Percentiles rank a stretch among this genome's conserved stretches.
Evolutionary conservation across 139 green algal genomes (phyloP).

Genomic region (Axilococcus clingmanii): DNA sequence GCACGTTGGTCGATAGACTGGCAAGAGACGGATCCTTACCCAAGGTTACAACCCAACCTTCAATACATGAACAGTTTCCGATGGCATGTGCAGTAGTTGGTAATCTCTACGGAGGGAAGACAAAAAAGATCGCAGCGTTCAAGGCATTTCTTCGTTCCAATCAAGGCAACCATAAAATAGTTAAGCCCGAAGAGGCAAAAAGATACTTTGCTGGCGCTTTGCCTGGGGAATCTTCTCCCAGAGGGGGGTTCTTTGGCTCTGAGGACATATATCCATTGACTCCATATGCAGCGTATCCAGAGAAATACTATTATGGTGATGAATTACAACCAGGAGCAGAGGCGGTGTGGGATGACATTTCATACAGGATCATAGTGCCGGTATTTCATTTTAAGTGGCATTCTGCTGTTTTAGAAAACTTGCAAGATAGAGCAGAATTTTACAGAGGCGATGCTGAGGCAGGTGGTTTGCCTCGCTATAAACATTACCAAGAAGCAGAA

Average conservation of each 20-base stretch:
- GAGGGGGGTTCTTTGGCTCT: no score
- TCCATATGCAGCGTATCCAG: no score
- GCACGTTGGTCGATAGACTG: not conserved
- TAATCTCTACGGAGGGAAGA: no score
- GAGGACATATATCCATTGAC: no score
- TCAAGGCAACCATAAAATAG: no score
- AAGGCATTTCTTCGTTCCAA: not conserved
- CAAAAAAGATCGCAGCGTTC: no score
- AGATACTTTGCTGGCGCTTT: no score
- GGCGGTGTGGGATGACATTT: not conserved
- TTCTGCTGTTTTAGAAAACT: slow-evolving; percentile 3
- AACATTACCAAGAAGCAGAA: not conserved
- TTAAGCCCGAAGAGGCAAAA: no score
- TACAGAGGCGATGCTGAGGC: slow-evolving; percentile 1
- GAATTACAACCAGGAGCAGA: not conserved
- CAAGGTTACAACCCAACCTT: not conserved
- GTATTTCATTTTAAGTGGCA: slow-evolving; percentile 17
- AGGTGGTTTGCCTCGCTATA: no score
- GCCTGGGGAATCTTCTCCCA: no score
- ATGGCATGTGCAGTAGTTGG: no score
- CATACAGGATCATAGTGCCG: not conserved
- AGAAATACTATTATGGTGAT: no score
- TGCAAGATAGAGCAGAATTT: not conserved
- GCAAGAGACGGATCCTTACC: not conserved
- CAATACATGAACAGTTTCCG: slow-evolving; percentile 5